phyloP scores from a whole-genome alignment of 2,329 filamentous ascomycete genomes.

The Rhynchosporium agropyri region DNA sequence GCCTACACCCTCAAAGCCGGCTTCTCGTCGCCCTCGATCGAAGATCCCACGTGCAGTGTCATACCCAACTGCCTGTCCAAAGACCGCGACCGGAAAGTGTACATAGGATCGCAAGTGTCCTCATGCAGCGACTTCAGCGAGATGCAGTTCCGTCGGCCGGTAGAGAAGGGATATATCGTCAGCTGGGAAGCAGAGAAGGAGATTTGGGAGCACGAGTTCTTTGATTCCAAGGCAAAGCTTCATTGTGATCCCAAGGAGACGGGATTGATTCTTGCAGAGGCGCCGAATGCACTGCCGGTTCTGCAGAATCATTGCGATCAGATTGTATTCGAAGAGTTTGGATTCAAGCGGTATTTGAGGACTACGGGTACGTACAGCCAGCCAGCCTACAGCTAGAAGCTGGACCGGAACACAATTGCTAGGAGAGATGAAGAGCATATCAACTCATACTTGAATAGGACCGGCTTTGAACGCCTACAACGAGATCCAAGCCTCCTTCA shows the following conservation, averaged over 20 bases:
- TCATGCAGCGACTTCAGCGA: slow-evolving; percentile 88
- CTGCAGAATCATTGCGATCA: slow-evolving; percentile 92
- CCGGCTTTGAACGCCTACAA: slow-evolving; percentile 81
- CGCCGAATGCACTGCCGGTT: slow-evolving; percentile 77
- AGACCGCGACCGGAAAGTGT: slow-evolving; percentile 76
- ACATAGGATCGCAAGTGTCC: slow-evolving; percentile 77
- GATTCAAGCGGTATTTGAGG: slow-evolving; percentile 84
- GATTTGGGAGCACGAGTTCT: slow-evolving; percentile 90
- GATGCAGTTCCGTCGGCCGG: slow-evolving; percentile 80
- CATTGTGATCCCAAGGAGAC: slow-evolving; percentile 78
- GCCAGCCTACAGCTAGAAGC: not conserved
- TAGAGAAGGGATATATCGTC: slow-evolving; percentile 93
- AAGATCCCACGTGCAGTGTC: slow-evolving; percentile 59
- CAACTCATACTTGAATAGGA: slow-evolving; percentile 48
- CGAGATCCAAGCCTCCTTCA: slow-evolving; percentile 71
- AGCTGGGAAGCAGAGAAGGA: slow-evolving; percentile 97
- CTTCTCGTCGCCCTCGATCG: slow-evolving; percentile 51
- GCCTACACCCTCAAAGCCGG: slow-evolving; percentile 91
- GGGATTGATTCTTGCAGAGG: slow-evolving; percentile 83
- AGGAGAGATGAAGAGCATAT: not conserved
- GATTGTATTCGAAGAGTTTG: slow-evolving; percentile 96
- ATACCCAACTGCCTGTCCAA: slow-evolving; percentile 90
- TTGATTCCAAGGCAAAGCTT: slow-evolving; percentile 67
- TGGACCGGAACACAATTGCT: no score
- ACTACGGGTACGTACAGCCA: slow-evolving; percentile 58